Evolutionary conservation across 2,329 filamentous ascomycete genomes (phyloP).

Genomic region (Fusarium sp.): DNA sequence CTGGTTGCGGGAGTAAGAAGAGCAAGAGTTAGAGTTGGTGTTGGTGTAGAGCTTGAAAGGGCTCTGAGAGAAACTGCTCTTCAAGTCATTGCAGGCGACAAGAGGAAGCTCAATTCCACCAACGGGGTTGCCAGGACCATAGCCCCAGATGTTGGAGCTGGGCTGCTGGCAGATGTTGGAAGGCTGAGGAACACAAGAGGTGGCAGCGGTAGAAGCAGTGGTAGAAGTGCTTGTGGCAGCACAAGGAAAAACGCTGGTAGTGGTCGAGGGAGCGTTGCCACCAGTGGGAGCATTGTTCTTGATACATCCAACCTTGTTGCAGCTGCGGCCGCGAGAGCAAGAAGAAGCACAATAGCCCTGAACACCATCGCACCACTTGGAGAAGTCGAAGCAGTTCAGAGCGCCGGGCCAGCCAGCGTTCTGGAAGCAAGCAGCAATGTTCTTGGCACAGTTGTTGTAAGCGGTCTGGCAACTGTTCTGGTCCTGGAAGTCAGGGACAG

Average conservation of each 20-base stretch:
- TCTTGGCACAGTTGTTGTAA: slow-evolving; percentile 61
- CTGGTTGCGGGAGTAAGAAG: slow-evolving; percentile 57
- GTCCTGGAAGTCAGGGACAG: slow-evolving; percentile 64
- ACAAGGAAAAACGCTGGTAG: slow-evolving; percentile 54
- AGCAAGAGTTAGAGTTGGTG: slow-evolving; percentile 59
- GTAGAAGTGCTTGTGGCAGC: slow-evolving; percentile 48
- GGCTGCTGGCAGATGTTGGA: slow-evolving; percentile 68
- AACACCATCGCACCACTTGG: slow-evolving; percentile 63
- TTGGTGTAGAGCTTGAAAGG: slow-evolving; percentile 67
- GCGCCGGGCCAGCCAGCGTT: slow-evolving; percentile 64
- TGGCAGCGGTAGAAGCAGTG: slow-evolving; percentile 51
- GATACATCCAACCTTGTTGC: slow-evolving; percentile 61
- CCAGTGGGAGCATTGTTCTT: slow-evolving; percentile 57
- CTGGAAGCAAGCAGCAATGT: slow-evolving; percentile 65
- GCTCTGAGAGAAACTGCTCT: slow-evolving; percentile 57
- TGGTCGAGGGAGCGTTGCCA: slow-evolving; percentile 52
- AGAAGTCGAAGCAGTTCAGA: slow-evolving; percentile 65
- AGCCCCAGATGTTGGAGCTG: slow-evolving; percentile 71
- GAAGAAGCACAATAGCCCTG: slow-evolving; percentile 60
- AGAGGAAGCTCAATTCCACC: slow-evolving; percentile 66
- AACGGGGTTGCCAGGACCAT: slow-evolving; percentile 72
- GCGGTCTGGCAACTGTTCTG: slow-evolving; percentile 57
- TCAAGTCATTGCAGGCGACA: slow-evolving; percentile 67
- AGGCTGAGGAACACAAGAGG: slow-evolving; percentile 60
- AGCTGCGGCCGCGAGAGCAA: slow-evolving; percentile 49